Percentiles rank a stretch among this genome's conserved stretches.
Conservation (phyloP, 805 yeast species). For the Pichia cephalocereana region DNA sequence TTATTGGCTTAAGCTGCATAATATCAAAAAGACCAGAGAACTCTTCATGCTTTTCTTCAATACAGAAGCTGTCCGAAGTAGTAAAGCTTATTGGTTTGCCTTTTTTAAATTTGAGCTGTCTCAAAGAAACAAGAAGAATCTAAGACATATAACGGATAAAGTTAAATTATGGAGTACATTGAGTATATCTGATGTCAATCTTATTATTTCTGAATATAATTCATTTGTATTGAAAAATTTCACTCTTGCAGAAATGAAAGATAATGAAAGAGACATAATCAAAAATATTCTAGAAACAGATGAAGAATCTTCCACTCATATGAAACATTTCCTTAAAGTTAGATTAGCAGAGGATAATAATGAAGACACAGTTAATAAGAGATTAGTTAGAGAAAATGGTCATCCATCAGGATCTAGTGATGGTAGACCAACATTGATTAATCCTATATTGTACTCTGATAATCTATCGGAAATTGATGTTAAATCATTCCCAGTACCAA, state of each 20-base stretch:
- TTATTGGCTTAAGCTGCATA: slow-evolving; percentile 17
- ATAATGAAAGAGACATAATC: slow-evolving; percentile 17
- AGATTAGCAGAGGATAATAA: slow-evolving; percentile 22
- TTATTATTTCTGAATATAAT: slow-evolving; percentile 28
- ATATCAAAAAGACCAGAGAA: slow-evolving; percentile 19
- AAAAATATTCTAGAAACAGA: slow-evolving; percentile 24
- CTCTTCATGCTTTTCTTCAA: slow-evolving; percentile 19
- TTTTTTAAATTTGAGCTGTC: slow-evolving; percentile 45
- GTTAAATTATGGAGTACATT: slow-evolving; percentile 37
- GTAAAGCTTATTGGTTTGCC: slow-evolving; percentile 47
- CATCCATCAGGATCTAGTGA: slow-evolving; percentile 29
- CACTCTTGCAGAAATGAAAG: slow-evolving; percentile 14
- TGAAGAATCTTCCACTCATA: slow-evolving; percentile 22
- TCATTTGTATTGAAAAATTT: slow-evolving; percentile 28
- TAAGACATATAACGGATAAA: slow-evolving; percentile 36
- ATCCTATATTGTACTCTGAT: slow-evolving; percentile 18
- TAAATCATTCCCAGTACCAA: slow-evolving; percentile 35
- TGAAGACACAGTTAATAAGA: slow-evolving; percentile 22
- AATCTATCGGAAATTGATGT: neutral
- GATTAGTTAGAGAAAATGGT: slow-evolving; percentile 25
- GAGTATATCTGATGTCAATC: slow-evolving; percentile 40
- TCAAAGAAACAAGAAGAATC: slow-evolving; percentile 34
- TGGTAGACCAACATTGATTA: slow-evolving; percentile 35
- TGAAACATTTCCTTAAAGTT: slow-evolving; percentile 25
- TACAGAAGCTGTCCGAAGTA: slow-evolving; percentile 28